A percentile compares a stretch with the other conserved stretches of the same genome.
These are phyloP conservation scores for Aspergillus felis DNA, from an alignment of 2,329 filamentous ascomycete species.

Conservation along the genomic window DNA sequence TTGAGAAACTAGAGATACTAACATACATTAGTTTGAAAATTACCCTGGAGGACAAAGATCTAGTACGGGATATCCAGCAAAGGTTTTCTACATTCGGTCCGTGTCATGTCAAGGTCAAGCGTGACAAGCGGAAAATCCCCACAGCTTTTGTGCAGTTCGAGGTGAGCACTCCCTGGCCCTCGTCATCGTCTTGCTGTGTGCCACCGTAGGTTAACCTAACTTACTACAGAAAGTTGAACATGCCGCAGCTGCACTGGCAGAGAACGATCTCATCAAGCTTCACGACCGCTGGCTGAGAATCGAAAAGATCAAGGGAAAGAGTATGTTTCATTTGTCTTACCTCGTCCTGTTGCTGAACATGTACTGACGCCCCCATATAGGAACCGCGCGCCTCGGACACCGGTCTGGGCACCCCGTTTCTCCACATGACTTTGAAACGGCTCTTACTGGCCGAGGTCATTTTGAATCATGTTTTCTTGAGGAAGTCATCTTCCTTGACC, in stretches of 20 bases:
- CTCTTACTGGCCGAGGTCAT: constrained; percentile 11
- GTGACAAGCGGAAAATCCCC: constrained; percentile 31
- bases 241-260: constrained; percentile 22
- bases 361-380: constrained; percentile 3
- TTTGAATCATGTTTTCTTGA: constrained; percentile 14
- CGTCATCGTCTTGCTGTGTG: not conserved
- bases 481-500: not conserved
- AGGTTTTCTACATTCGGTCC: constrained; percentile 29
- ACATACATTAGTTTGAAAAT: constrained; percentile 24
- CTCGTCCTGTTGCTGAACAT: not conserved
- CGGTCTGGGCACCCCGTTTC: constrained; percentile 11
- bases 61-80: constrained; percentile 25
- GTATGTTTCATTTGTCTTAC: constrained; percentile 9
- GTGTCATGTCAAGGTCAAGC: constrained; percentile 35
- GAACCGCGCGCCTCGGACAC: constrained; percentile 16
- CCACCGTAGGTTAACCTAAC: not conserved
- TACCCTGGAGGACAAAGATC: constrained; percentile 21
- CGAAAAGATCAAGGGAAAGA: constrained; percentile 16
- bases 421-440: constrained; percentile 2
- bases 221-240: constrained; percentile 21
- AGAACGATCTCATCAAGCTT: constrained; percentile 7
- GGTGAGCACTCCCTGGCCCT: constrained; percentile 16
- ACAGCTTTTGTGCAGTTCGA: constrained; percentile 40
- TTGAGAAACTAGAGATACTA: constrained; percentile 1
- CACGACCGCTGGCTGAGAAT: constrained; percentile 17